Conservation (phyloP, 768 basidiomycete species). For the Russula sp. region DNA sequence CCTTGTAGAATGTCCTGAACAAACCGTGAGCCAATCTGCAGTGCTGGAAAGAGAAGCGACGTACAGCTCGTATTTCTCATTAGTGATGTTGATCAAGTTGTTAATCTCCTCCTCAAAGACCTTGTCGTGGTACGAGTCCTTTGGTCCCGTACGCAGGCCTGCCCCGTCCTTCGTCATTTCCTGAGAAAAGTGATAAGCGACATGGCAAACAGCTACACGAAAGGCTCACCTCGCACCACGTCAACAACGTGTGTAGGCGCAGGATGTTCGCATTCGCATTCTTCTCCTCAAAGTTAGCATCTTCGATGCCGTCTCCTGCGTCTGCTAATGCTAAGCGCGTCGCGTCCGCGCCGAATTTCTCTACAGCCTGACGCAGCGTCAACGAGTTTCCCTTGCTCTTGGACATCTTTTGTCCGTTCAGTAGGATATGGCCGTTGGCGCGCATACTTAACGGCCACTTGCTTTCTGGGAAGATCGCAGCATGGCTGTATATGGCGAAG, state of each 20-base stretch:
- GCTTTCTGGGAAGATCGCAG: slow-evolving; percentile 84
- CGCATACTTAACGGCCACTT: slow-evolving; percentile 92
- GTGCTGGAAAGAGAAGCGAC: slow-evolving; percentile 26
- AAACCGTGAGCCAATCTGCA: neutral
- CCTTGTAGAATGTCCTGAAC: slow-evolving; percentile 85
- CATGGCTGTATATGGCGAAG: slow-evolving; percentile 90
- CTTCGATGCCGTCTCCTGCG: slow-evolving; percentile 94
- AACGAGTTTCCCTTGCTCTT: slow-evolving; percentile 95
- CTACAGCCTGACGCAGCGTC: slow-evolving; percentile 79
- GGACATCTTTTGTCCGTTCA: slow-evolving; percentile 99
- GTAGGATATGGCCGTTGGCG: slow-evolving; percentile 91
- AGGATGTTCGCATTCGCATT: slow-evolving; percentile 95
- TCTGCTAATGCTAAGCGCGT: slow-evolving; percentile 89
- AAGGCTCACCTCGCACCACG: slow-evolving; percentile 78
- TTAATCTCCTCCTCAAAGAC: slow-evolving; percentile 91
- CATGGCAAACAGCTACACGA: neutral
- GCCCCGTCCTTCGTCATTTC: slow-evolving; percentile 71
- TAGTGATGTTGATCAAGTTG: slow-evolving; percentile 73
- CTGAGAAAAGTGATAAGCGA: slow-evolving; percentile 32
- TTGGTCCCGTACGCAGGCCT: slow-evolving; percentile 65
- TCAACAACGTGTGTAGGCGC: slow-evolving; percentile 80
- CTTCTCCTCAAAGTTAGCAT: slow-evolving; percentile 99
- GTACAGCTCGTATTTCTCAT: slow-evolving; percentile 75
- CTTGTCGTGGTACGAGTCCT: slow-evolving; percentile 69
- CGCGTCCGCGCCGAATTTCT: slow-evolving; percentile 96